Evolutionary conservation across 2,329 filamentous ascomycete species (phyloP), one percentile per base, ranked within the genome.

Genomic region (Exophiala xenobiotica): DNA sequence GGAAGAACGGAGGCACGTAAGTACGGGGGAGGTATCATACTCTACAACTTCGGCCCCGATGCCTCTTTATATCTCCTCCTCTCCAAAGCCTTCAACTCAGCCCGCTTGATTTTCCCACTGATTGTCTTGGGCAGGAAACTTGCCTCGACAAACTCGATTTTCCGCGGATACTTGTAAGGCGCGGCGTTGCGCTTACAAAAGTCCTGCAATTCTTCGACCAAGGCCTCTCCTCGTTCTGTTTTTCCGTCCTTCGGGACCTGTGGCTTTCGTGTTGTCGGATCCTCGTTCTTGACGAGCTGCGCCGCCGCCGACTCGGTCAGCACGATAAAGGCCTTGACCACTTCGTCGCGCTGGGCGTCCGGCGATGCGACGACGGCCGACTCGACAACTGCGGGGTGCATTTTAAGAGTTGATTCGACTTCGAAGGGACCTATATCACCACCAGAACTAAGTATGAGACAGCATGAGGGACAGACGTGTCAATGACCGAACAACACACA

Each of bases 311-410:
- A 11, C 14, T 42, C 47, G 6, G 56, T 69, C 22, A 72, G 54
- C 2, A 72, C 69, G 38, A 73, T 58, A 49, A 72, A 72, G 0
- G 70, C 70, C 43, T 73, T 73, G 18, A 73, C 69, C 14, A 72
- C 68, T 47, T 73, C 70, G 6, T 69, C 68, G 26, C 70, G 60
- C 0, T 60, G 56, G 8, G 63, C 46, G 46, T 72, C 70, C 1
- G 70, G 69, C 2, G 68, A 70, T 4, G 69, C 65, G 1, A 73
- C 68, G 7, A 72, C 70, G 1, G 70, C 70, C 18, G 67, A 70
- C 50, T 73, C 70, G 18, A 69, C 64, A 6, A 73, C 68, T 2
- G 63, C 64, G 3, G 67, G 64, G 53, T 73, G 70, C 16, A 68
- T 61, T 57, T 72, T 71, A 8, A 73, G 61, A 3, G 68, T 68